Conservation (phyloP, 2,329 filamentous ascomycete genomes). For the Aurifilum marmelostoma region DNA sequence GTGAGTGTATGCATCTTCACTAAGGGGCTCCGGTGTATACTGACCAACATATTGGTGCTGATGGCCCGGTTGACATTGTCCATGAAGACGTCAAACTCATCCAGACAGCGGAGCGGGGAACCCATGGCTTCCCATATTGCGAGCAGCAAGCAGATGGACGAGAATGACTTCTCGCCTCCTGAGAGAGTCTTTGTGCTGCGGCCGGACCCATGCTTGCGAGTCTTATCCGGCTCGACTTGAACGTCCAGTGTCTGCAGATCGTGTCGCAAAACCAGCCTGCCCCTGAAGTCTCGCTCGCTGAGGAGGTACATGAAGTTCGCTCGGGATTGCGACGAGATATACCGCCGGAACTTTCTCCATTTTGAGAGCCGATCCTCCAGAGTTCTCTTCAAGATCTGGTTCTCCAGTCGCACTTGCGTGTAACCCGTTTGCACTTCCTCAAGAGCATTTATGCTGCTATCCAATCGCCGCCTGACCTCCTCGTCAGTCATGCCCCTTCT, state of each 20-base stretch:
- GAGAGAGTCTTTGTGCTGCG: slow-evolving; percentile 90
- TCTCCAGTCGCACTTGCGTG: slow-evolving; percentile 47
- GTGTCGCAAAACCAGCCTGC: slow-evolving; percentile 80
- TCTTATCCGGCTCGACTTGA: slow-evolving; percentile 72
- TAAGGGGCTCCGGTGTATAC: slow-evolving; percentile 37
- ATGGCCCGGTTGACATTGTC: slow-evolving; percentile 93
- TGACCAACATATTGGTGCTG: slow-evolving; percentile 89
- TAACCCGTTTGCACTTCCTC: slow-evolving; percentile 49
- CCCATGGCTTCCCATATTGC: slow-evolving; percentile 98
- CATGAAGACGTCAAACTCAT: slow-evolving; percentile 99
- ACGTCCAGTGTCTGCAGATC: slow-evolving; percentile 73
- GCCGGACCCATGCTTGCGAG: slow-evolving; percentile 68
- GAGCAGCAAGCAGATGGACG: slow-evolving; percentile 89
- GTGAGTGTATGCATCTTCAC: slow-evolving; percentile 30
- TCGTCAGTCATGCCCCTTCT: slow-evolving; percentile 66
- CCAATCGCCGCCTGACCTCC: slow-evolving; percentile 59
- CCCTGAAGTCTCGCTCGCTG: slow-evolving; percentile 86
- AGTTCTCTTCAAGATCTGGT: slow-evolving; percentile 56
- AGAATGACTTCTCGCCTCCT: slow-evolving; percentile 97
- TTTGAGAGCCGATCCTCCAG: slow-evolving; percentile 71
- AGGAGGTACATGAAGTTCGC: slow-evolving; percentile 87
- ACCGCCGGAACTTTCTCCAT: slow-evolving; percentile 80
- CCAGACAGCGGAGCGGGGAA: slow-evolving; percentile 88
- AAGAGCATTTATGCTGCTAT: slow-evolving; percentile 43
- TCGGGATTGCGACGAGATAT: slow-evolving; percentile 84